These are phyloP conservation scores for Rhododendron ferrugineum DNA, from an alignment of 148 eudicot genomes.

Conservation along the genomic window DNA sequence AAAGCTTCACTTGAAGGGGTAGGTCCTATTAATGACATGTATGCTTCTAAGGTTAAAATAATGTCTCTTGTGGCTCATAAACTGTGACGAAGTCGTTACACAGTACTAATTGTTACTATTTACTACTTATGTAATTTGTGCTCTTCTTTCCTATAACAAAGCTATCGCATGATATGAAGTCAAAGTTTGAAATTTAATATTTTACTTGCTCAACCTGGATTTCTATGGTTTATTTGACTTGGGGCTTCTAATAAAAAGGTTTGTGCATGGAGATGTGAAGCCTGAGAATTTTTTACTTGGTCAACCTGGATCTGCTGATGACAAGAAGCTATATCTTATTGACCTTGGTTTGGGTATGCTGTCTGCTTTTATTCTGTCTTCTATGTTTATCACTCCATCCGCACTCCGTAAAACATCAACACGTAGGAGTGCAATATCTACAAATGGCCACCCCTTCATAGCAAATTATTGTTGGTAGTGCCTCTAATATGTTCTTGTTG, in stretches of 20 bases:
- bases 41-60: not conserved
- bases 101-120: not conserved
- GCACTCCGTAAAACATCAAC: not conserved
- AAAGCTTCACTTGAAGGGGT: conserved; percentile 91
- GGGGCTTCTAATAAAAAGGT: conserved; percentile 30
- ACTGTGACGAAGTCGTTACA: not conserved
- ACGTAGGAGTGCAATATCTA: not conserved
- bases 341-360: conserved; percentile 91
- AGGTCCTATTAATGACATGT: conserved; percentile 9
- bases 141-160: not conserved
- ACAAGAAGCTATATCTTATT: conserved; percentile 88
- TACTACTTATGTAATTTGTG: not conserved
- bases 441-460: not conserved
- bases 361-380: not conserved
- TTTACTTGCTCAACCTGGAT: not conserved
- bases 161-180: not conserved
- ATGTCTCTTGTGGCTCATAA: not conserved
- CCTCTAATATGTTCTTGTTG: conserved; percentile 13
- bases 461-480: conserved; percentile 10
- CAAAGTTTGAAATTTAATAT: not conserved
- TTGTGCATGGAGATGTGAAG: conserved; percentile 98
- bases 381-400: not conserved
- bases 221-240: not conserved
- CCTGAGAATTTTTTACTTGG: conserved; percentile 91
- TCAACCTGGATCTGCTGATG: conserved; percentile 76